Conservation (phyloP, 1,284 basidiomycete species). For the Sporisorium sorghi region DNA sequence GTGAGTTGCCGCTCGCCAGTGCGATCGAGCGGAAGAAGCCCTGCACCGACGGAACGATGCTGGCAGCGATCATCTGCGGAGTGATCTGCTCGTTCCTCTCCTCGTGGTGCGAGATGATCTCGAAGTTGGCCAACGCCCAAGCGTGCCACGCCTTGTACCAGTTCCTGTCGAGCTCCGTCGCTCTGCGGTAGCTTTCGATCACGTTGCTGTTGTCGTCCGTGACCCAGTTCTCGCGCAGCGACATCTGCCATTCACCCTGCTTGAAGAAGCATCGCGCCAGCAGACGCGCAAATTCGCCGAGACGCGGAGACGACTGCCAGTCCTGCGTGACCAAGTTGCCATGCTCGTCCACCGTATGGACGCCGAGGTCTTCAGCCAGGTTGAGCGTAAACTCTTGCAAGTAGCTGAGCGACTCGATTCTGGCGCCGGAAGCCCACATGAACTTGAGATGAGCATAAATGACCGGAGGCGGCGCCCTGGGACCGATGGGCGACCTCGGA, state of each 20-base stretch:
- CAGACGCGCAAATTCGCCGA: conserved; percentile 82
- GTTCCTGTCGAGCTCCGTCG: conserved; percentile 89
- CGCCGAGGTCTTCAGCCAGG: conserved; percentile 78
- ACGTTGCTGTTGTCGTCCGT: conserved; percentile 66
- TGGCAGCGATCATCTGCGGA: conserved; percentile 79
- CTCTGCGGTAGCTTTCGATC: conserved; percentile 81
- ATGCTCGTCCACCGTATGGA: conserved; percentile 70
- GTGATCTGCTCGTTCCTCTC: conserved; percentile 77
- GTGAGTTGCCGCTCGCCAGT: conserved; percentile 83
- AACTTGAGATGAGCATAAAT: conserved; percentile 97
- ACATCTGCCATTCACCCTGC: conserved; percentile 90
- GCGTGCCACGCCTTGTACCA: conserved; percentile 99
- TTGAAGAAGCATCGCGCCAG: conserved; percentile 98
- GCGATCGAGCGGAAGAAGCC: conserved; percentile 95
- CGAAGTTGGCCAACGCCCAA: conserved; percentile 96
- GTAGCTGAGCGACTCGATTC: conserved; percentile 84
- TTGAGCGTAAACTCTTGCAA: conserved; percentile 84
- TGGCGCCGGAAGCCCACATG: conserved; percentile 89
- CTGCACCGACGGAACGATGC: conserved; percentile 94
- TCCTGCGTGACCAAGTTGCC: conserved; percentile 60
- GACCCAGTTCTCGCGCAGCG: conserved; percentile 82
- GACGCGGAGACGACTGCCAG: conserved; percentile 60
- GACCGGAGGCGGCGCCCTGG: conserved; percentile 83
- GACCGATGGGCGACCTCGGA: conserved; percentile 54
- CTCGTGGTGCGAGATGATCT: conserved; percentile 77